Evolutionary conservation across 139 green algal species (phyloP).

Genomic region (Chlorella sp.): DNA sequence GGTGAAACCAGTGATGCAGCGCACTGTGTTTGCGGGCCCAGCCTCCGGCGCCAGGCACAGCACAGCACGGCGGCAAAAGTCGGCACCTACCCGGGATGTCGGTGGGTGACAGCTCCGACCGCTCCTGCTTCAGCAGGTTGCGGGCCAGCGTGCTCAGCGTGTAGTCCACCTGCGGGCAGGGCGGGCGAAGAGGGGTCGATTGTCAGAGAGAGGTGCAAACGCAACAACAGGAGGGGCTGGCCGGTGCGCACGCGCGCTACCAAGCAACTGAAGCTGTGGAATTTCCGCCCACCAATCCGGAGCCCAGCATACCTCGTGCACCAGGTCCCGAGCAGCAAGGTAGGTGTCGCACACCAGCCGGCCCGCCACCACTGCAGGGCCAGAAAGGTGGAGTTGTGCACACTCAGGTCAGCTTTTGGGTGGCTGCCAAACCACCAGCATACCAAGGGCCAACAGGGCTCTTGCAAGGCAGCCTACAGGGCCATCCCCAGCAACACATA

Average conservation of each 20-base stretch:
- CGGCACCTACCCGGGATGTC: slow-evolving; percentile 56
- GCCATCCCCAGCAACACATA: no score
- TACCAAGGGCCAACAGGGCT: no score
- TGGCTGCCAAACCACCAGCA: no score
- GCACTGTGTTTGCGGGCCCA: no score
- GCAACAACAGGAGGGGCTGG: no score
- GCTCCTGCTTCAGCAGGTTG: slow-evolving; percentile 79
- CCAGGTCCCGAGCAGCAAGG: slow-evolving; percentile 88
- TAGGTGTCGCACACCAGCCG: slow-evolving; percentile 98
- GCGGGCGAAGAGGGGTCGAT: no score
- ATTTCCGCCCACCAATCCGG: no score
- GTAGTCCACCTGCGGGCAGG: slow-evolving; percentile 82
- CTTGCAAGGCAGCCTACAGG: not conserved
- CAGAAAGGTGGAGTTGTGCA: not conserved
- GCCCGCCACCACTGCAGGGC: slow-evolving; percentile 66
- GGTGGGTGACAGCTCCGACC: slow-evolving; percentile 71
- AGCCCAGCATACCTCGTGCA: slow-evolving; percentile 72
- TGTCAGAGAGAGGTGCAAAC: no score
- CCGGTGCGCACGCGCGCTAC: no score
- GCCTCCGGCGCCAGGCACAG: no score
- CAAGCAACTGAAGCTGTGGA: no score
- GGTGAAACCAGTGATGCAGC: no score
- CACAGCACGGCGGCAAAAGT: not conserved
- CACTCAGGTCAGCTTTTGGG: not conserved
- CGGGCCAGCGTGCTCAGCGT: slow-evolving; percentile 87